Percentiles rank a stretch among this genome's conserved stretches.
Evolutionary conservation across 1,284 basidiomycete genomes (phyloP).

Genomic region (Trichosporon sp.): DNA sequence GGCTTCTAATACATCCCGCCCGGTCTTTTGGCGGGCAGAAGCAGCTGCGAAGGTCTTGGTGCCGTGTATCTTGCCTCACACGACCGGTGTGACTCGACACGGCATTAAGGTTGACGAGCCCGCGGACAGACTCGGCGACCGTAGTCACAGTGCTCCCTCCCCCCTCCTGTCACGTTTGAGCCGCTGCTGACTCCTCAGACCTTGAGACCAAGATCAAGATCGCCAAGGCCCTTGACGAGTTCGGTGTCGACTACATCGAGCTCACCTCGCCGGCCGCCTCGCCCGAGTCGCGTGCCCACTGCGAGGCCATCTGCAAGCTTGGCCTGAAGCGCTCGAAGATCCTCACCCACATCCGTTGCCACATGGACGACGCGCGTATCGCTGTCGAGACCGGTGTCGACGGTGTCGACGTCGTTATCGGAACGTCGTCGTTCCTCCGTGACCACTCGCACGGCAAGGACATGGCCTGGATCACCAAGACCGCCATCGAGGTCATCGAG

Average conservation of each 20-base stretch:
- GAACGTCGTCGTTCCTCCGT: conserved; percentile 96
- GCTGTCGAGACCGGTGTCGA: conserved; percentile 99
- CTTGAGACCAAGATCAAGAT: conserved; percentile 99
- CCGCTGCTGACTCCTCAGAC: conserved; percentile 20
- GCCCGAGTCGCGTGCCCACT: conserved; percentile 90
- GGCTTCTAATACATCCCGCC: too few species aligned
- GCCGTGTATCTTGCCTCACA: neutral
- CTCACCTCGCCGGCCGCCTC: conserved; percentile 97
- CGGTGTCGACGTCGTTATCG: conserved; percentile 99
- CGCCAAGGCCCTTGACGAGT: conserved; percentile 90
- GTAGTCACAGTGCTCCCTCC: too few species aligned
- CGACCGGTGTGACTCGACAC: neutral
- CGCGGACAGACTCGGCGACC: neutral
- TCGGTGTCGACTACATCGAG: conserved; percentile 99
- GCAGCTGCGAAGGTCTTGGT: too few species aligned
- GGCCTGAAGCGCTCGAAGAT: conserved; percentile 79
- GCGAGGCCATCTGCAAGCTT: conserved; percentile 99
- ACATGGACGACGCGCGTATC: conserved; percentile 99
- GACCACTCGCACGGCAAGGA: conserved; percentile 99
- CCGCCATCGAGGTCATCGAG: conserved; percentile 92
- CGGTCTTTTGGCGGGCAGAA: too few species aligned
- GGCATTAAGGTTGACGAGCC: neutral
- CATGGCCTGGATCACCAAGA: conserved; percentile 99
- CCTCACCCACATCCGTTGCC: conserved; percentile 97
- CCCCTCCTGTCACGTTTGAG: neutral